Evolutionary conservation across 2,329 filamentous ascomycete species (phyloP).

Genomic region (Alternaria gaisen): DNA sequence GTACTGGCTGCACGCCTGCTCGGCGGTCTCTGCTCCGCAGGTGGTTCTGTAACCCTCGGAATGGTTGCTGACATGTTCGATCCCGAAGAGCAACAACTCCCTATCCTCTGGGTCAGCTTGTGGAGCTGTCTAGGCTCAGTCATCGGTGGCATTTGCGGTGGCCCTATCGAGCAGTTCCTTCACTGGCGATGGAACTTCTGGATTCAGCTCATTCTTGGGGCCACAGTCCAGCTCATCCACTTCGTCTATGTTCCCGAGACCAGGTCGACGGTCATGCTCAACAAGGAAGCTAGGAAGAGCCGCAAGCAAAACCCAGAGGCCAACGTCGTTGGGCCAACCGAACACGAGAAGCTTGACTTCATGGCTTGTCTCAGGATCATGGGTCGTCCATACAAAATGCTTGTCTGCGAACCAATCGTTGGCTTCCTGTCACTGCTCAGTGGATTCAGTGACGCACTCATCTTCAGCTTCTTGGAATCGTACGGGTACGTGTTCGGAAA

Average conservation of each 20-base stretch:
- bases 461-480: slow-evolving; percentile 80
- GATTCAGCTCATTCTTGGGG: slow-evolving; percentile 84
- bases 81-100: slow-evolving; percentile 70
- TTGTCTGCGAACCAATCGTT: slow-evolving; percentile 77
- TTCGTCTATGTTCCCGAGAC: slow-evolving; percentile 78
- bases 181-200: slow-evolving; percentile 82
- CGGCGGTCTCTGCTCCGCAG: slow-evolving; percentile 60
- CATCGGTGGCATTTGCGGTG: slow-evolving; percentile 80
- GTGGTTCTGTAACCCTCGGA: slow-evolving; percentile 70
- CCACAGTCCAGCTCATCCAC: slow-evolving; percentile 71
- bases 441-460: slow-evolving; percentile 77
- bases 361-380: slow-evolving; percentile 59
- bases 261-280: slow-evolving; percentile 76
- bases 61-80: slow-evolving; percentile 71
- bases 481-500: slow-evolving; percentile 73
- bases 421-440: slow-evolving; percentile 74
- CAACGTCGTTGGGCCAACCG: slow-evolving; percentile 73
- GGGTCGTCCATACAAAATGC: slow-evolving; percentile 75
- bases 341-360: slow-evolving; percentile 51
- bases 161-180: slow-evolving; percentile 72
- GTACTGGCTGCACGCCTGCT: slow-evolving; percentile 67
- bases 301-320: slow-evolving; percentile 61
- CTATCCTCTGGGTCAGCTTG: slow-evolving; percentile 66
- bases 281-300: slow-evolving; percentile 77
- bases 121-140: slow-evolving; percentile 72